Conservation (phyloP, 1,139 yeast genomes). For the Yamadazyma diospyri region DNA sequence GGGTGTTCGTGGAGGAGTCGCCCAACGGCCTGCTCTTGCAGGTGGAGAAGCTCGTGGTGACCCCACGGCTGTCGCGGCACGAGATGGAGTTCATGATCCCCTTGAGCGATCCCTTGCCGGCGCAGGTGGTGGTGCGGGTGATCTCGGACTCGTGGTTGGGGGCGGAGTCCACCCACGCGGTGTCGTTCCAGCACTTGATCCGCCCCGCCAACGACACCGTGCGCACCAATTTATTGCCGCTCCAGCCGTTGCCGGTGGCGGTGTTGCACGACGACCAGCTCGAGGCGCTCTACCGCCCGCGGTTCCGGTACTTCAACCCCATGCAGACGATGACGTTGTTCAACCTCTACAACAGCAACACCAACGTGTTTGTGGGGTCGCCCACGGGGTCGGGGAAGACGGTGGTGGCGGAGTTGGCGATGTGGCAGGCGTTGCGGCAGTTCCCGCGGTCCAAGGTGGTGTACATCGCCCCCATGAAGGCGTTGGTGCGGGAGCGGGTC, state of each 20-base stretch:
- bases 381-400: constrained; percentile 99
- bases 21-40: constrained; percentile 73
- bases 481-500: constrained; percentile 92
- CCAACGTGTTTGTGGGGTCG: constrained; percentile 89
- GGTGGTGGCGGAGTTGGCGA: constrained; percentile 92
- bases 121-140: constrained; percentile 77
- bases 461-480: constrained; percentile 99
- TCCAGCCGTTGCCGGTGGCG: constrained; percentile 82
- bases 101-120: constrained; percentile 79
- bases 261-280: constrained; percentile 71
- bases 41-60: constrained; percentile 73
- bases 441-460: constrained; percentile 83
- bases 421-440: constrained; percentile 89
- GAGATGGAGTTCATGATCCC: constrained; percentile 93
- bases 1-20: constrained; percentile 90
- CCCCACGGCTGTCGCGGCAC: constrained; percentile 56
- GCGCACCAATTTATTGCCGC: constrained; percentile 70
- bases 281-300: constrained; percentile 62
- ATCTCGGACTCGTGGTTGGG: constrained; percentile 91
- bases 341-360: constrained; percentile 72
- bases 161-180: constrained; percentile 69
- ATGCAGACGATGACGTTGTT: constrained; percentile 99
- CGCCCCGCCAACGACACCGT: constrained; percentile 86
- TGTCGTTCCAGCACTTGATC: constrained; percentile 87
- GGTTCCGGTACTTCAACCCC: constrained; percentile 88